Evolutionary conservation across 2,329 filamentous ascomycete genomes (phyloP).

Genomic region (Alternaria novae-zelandiae): DNA sequence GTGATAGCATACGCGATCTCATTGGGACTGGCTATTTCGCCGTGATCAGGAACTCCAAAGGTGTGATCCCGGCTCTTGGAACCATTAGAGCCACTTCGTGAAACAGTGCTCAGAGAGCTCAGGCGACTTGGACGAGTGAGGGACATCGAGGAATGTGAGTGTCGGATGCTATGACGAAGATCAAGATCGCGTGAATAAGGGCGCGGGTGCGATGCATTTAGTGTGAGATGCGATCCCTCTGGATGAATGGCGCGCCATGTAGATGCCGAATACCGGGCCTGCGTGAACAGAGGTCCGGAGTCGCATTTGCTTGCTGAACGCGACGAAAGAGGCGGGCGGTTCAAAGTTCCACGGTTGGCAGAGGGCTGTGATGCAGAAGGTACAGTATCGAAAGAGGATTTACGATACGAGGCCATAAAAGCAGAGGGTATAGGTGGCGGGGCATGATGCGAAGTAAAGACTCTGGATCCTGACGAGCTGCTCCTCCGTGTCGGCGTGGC

Average conservation of each 20-base stretch:
- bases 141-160: slow-evolving; percentile 37
- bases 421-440: slow-evolving; percentile 38
- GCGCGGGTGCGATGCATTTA: slow-evolving; percentile 27
- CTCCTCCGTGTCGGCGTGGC: slow-evolving; percentile 23
- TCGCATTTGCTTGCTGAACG: slow-evolving; percentile 20
- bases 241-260: slow-evolving; percentile 44
- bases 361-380: slow-evolving; percentile 24
- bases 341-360: slow-evolving; percentile 14
- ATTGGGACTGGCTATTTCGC: slow-evolving; percentile 13
- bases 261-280: slow-evolving; percentile 39
- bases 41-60: slow-evolving; percentile 2
- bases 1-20: slow-evolving; percentile 35
- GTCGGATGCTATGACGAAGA: slow-evolving; percentile 17
- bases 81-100: slow-evolving; percentile 27
- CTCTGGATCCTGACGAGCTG: slow-evolving; percentile 22
- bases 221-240: slow-evolving; percentile 19
- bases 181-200: slow-evolving; percentile 22
- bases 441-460: slow-evolving; percentile 37
- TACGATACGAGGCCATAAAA: slow-evolving; percentile 21
- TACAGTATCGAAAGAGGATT: slow-evolving; percentile 19
- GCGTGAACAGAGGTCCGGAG: slow-evolving; percentile 32
- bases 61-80: slow-evolving; percentile 17
- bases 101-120: slow-evolving; percentile 31
- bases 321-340: slow-evolving; percentile 28
- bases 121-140: slow-evolving; percentile 41